Base-by-base conservation (phyloP, 2,329 filamentous ascomycete species). In the Pezicula radicicola region DNA sequence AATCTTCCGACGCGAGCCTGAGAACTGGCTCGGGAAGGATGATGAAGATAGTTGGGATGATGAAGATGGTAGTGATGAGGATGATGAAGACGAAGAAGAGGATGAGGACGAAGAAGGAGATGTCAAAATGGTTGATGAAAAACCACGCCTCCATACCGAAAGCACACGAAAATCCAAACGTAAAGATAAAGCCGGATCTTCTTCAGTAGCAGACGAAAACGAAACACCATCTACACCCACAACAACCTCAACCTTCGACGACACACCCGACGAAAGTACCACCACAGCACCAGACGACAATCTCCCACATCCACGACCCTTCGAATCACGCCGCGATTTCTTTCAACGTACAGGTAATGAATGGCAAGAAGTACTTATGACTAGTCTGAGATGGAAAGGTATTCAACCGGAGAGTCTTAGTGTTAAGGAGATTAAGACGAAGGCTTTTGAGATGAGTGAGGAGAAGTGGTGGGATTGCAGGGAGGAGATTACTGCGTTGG, bases 381-480 rank as follows among this genome's bases (percentile, higher is more conserved):
- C 87, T 2, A 86, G 81, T 58, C 73, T 94, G 53, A 81, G 85
- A 55, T 85, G 83, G 74, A 85, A 85, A 68, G 81, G 81, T 33
- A 75, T 83, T 42, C 80, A 84, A 58, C 80, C 81, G 3, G 87
- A 89, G 68, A 79, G 83, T 39, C 79, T 90, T 58, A 78, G 83
- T 0, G 76, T 95, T 65, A 99, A 99, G 76, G 94, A 97, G 74
- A 85, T 97, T 63, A 91, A 96, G 69, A 88, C 92, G 63, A 85
- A 84, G 67, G 94, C 91, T 1, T 99, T 97, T 68, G 87, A 91
- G 66, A 79, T 91, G 58, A 92, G 92, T 39, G 94, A 99, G 71
- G 89, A 92, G 73, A 96, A 96, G 70, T 99, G 94, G 94, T 99
- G 94, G 94, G 94, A 97, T 76, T 91, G 88, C 67, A 82, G 94